Base-by-base conservation (phyloP, 306 rosid genomes). In the Mucuna pruriens region DNA sequence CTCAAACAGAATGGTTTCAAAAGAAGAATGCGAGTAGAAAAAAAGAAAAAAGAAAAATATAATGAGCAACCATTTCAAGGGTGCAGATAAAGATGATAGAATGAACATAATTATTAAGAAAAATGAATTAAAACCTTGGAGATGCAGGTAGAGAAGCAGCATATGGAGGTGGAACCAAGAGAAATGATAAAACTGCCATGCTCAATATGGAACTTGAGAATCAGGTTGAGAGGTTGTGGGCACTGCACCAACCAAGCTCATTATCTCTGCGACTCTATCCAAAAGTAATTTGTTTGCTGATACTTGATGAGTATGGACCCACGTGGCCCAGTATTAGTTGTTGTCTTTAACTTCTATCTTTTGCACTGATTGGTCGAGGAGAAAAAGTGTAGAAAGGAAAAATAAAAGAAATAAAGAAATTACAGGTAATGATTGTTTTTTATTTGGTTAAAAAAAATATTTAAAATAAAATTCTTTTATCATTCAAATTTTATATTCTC, bases 171-270 rank as follows among this genome's bases (percentile, higher is more conserved):
- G 80, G 75, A 71, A 76, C 15, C 60, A 72, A 63, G 67, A 58
- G 75, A 65, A 81, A 81, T 15, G 68, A 13, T 54, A 75, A 26
- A 85, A 81, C 71, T 33, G 45, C 74, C 88, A 85, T 85, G 0
- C 12, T 69, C 13, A 68, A 44, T 29, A 57, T 23, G 26, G 49
- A 26, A 61, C 9, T 64, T 77, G 48, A 70, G 26, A 69, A 7
- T 67, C 15, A 61, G 69, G 8, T 38, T 38, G 39, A 57, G 16
- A 13, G 7, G 2, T 17, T 26, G n/a, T 51, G 29, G 33, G 15
- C 74, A 65, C 66, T 51, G 55, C 5, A 46, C 55, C 70, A 55
- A 23, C 46, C 48, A 55, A 10, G 71, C 72, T 75, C 49, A 48
- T 75, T 58, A 79, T 79, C 77, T 25, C 29, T 25, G 1, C 46